Conservation (phyloP, 1,139 yeast species). For the Ogataea hybrid region DNA sequence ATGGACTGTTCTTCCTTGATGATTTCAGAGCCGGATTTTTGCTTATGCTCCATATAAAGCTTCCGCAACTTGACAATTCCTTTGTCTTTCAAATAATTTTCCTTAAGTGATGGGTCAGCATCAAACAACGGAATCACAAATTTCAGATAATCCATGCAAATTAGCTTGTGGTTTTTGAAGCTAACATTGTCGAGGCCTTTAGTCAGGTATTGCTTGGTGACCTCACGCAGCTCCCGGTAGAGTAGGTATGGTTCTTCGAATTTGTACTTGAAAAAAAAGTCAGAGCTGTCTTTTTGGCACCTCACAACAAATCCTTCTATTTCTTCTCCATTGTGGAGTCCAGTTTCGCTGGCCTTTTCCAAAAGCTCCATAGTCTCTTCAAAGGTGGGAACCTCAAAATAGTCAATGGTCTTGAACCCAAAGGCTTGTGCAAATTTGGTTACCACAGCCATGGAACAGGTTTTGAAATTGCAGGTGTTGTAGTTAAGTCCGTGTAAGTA, state of each 20-base stretch:
- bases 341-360: constrained; percentile 58
- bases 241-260: constrained; percentile 93
- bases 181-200: constrained; percentile 43
- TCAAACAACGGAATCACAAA: constrained; percentile 59
- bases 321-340: constrained; percentile 68
- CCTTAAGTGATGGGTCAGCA: constrained; percentile 42
- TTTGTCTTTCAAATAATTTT: constrained; percentile 51
- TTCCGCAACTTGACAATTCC: constrained; percentile 77
- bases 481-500: constrained; percentile 86
- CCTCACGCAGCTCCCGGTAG: constrained; percentile 90
- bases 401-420: constrained; percentile 66
- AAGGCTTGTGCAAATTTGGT: constrained; percentile 58
- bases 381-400: constrained; percentile 39
- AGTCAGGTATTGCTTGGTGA: constrained; percentile 60
- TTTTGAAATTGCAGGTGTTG: constrained; percentile 62
- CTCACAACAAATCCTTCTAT: constrained; percentile 94
- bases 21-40: constrained; percentile 31
- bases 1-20: constrained; percentile 22
- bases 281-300: constrained; percentile 40
- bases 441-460: constrained; percentile 64
- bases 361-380: constrained; percentile 49
- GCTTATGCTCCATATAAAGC: constrained; percentile 41
- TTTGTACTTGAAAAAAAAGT: constrained; percentile 87
- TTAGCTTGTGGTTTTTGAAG: constrained; percentile 51
- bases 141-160: constrained; percentile 66